A percentile compares a stretch with the other conserved stretches of the same genome.
These are phyloP conservation scores for Hypoxylon sp. DNA, from an alignment of 2,329 filamentous ascomycete species.

Conservation along the genomic window DNA sequence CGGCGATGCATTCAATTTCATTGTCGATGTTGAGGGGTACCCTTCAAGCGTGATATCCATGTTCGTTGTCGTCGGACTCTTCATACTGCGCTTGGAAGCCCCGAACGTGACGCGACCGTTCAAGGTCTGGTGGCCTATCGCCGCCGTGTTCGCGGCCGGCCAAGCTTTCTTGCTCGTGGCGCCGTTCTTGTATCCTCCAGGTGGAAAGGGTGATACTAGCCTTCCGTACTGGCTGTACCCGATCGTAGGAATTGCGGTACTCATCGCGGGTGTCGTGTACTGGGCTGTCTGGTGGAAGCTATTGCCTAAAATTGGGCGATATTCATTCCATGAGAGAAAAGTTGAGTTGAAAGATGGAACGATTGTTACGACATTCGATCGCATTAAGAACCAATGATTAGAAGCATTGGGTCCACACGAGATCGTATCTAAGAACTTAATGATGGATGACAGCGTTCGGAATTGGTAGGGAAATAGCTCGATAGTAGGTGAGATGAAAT, in stretches of 20 bases:
- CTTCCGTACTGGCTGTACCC: constrained; percentile 11
- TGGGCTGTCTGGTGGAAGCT: constrained; percentile 14
- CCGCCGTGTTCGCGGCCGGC: constrained; percentile 1
- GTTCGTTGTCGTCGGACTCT: constrained; percentile 10
- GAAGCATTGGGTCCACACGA: not conserved
- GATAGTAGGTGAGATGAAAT: not conserved
- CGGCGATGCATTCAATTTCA: constrained; percentile 11
- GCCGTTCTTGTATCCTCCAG: constrained; percentile 9
- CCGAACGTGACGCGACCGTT: constrained; percentile 1
- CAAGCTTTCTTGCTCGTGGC: constrained; percentile 6
- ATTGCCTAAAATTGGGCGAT: constrained; percentile 7
- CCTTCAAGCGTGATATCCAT: constrained; percentile 9
- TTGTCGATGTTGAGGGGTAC: constrained; percentile 5
- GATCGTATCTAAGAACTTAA: not conserved
- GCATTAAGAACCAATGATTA: constrained; percentile 6
- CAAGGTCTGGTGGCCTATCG: constrained; percentile 13
- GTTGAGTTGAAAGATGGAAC: constrained; percentile 17
- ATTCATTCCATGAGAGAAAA: constrained; percentile 8
- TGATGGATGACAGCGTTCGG: not conserved
- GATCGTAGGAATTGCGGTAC: not conserved
- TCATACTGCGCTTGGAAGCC: not conserved
- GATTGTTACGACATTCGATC: constrained; percentile 11
- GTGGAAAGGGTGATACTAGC: constrained; percentile 7
- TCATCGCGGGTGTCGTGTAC: constrained; percentile 2
- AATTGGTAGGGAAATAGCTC: not conserved